Evolutionary conservation across 331 rosid genomes (phyloP).

Genomic region (Phaseolus coccineus): DNA sequence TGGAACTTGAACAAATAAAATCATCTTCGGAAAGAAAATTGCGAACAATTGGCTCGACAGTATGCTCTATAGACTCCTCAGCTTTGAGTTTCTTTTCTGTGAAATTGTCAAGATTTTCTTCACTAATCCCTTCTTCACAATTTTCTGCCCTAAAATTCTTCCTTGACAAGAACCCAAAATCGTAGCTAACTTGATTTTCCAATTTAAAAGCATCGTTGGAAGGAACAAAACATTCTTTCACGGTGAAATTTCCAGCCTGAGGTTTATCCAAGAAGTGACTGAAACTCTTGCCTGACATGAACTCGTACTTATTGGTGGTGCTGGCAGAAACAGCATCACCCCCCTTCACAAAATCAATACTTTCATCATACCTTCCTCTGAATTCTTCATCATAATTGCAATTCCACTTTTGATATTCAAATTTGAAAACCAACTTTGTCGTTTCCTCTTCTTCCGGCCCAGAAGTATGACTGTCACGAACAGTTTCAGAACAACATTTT

Average conservation of each 20-base stretch:
- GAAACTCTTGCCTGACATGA: conserved; percentile 49
- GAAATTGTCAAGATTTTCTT: conserved; percentile 37
- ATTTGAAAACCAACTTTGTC: conserved; percentile 67
- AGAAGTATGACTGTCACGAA: conserved; percentile 10
- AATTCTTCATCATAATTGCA: conserved; percentile 50
- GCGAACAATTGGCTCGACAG: conserved; percentile 5
- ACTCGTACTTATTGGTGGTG: conserved; percentile 56
- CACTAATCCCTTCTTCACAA: conserved; percentile 31
- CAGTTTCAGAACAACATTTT: conserved; percentile 40
- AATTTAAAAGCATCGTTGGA: conserved; percentile 23
- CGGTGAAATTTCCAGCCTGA: conserved; percentile 51
- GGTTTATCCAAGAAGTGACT: conserved; percentile 66
- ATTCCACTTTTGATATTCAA: conserved; percentile 68
- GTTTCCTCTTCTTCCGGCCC: conserved; percentile 49
- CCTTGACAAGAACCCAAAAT: conserved; percentile 30
- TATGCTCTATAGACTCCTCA: conserved; percentile 19
- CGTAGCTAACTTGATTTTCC: conserved; percentile 6
- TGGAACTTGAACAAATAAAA: conserved; percentile 52
- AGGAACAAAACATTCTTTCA: conserved; percentile 50
- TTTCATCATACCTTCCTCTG: conserved; percentile 39
- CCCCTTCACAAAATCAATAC: conserved; percentile 40
- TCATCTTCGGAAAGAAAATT: conserved; percentile 55
- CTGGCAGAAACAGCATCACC: conserved; percentile 36
- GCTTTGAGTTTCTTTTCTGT: conserved; percentile 36
- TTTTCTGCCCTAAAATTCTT: conserved; percentile 22